Percentiles rank a stretch among this genome's conserved stretches.
Conservation (phyloP, 768 basidiomycete species). For the Guyanaporus albipodus region DNA sequence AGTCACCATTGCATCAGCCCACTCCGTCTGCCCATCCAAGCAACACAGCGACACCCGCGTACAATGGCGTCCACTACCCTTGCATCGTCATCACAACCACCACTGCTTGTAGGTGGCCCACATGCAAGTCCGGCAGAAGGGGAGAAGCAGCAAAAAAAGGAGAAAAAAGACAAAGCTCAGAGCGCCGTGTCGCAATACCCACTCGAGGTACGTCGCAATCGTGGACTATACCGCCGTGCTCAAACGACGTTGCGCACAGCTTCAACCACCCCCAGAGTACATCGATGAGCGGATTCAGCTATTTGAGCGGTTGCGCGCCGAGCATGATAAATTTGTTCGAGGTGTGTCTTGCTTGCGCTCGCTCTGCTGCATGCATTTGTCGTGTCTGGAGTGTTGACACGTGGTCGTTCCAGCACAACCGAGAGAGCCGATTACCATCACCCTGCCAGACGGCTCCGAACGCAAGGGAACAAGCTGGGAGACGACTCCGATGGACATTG, state of each 20-base stretch:
- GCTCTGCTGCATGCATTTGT: neutral
- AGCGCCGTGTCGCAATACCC: slow-evolving; percentile 44
- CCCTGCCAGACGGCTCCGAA: slow-evolving; percentile 81
- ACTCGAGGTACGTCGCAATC: slow-evolving; percentile 48
- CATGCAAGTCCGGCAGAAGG: slow-evolving; percentile 35
- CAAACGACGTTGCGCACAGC: slow-evolving; percentile 37
- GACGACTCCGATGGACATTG: slow-evolving; percentile 89
- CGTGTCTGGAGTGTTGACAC: neutral
- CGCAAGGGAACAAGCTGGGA: slow-evolving; percentile 89
- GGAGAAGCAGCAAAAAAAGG: slow-evolving; percentile 41
- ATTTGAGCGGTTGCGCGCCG: slow-evolving; percentile 81
- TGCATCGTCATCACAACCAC: slow-evolving; percentile 52
- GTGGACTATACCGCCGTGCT: neutral
- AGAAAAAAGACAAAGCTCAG: slow-evolving; percentile 37
- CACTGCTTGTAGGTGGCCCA: slow-evolving; percentile 41
- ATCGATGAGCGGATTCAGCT: slow-evolving; percentile 88
- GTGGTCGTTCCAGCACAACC: slow-evolving; percentile 52
- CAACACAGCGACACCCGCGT: slow-evolving; percentile 7
- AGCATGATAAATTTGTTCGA: slow-evolving; percentile 78
- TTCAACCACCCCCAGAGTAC: slow-evolving; percentile 80
- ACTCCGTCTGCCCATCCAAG: slow-evolving; percentile 1
- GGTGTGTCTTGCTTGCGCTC: slow-evolving; percentile 37
- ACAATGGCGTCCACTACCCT: slow-evolving; percentile 49
- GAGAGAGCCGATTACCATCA: slow-evolving; percentile 77
- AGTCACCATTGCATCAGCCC: slow-evolving; percentile 11